Conservation (phyloP, 2,329 filamentous ascomycete genomes). For the Ceratocystis albifundus region DNA sequence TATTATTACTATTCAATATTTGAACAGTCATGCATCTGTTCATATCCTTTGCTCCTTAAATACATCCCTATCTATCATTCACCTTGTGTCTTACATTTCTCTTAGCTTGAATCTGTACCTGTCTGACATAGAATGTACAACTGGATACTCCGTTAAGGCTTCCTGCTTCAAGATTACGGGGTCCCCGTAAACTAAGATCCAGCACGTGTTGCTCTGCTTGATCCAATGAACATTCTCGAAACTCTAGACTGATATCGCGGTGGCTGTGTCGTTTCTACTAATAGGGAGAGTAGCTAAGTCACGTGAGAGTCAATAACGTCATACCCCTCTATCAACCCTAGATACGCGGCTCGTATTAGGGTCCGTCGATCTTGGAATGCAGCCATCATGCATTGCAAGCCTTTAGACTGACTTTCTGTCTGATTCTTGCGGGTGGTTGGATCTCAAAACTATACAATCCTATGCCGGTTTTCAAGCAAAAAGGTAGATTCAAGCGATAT, state of each 20-base stretch:
- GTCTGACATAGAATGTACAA: not conserved
- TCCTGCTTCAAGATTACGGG: no score
- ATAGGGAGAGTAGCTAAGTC: not conserved
- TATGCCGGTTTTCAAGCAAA: no score
- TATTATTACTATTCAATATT: constrained; percentile 6
- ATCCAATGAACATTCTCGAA: not conserved
- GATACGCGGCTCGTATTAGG: not conserved
- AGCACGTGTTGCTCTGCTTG: not conserved
- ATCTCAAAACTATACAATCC: no score
- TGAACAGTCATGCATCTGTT: not conserved
- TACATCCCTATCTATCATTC: not conserved
- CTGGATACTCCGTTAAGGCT: no score
- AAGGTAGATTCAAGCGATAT: no score
- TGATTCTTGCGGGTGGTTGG: not conserved
- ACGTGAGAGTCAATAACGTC: not conserved
- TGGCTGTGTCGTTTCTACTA: not conserved
- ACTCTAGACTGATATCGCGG: not conserved
- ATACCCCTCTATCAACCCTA: not conserved
- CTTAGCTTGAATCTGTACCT: not conserved
- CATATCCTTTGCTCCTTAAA: not conserved
- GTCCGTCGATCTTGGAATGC: not conserved
- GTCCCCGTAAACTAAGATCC: not conserved
- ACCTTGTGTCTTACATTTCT: no score
- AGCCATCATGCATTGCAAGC: not conserved
- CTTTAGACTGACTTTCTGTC: not conserved